Evolutionary conservation across 306 rosid species (phyloP), one percentile per base, ranked within the genome.

Genomic region (Ochetophila trinervis): DNA sequence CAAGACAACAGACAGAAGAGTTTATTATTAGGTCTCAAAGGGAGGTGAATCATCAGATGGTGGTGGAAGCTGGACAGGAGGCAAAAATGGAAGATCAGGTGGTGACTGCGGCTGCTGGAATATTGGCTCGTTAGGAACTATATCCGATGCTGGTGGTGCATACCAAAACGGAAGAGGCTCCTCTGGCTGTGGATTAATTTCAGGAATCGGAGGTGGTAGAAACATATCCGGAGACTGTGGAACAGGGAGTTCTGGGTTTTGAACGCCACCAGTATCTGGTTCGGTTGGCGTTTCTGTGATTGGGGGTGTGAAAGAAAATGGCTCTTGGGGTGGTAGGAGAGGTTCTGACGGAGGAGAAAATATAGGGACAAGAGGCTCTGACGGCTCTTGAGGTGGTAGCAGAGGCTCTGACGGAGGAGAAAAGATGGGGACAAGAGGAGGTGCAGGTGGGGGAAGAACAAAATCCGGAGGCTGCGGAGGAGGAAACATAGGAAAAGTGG

Each of bases 311-410:
- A 60, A 65, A 56, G 77, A 22, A 47, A 78, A 71, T 20, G 86
- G 80, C 54, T 72, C 76, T 34, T 50, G 67, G 0, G 74, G 77
- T 35, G 81, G 81, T 8, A 68, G 53, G 5, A 71, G 55, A 13
- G 73, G 67, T 2, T 24, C 57, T 2, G 77, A 76, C 36, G 85
- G 86, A n/a, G 89, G 74, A 66, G 82, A 53, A 63, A 80, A 79
- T 44, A 34, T 60, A 0, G 97, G 89, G 23, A 79, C 84, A 15
- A 81, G 63, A 40, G 91, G 91, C 2, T 83, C 87, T 19, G 85
- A 70, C 24, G 73, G 75, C 54, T 72, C 76, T 34, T 50, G 67
- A 0, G 74, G 77, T 35, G 81, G 81, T 8, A 68, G 53, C 10
- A 71, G 55, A 13, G 73, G 63, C 3, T 24, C 57, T 2, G 77